phyloP scores from a whole-genome alignment of 805 yeast species.

The Maudiozyma serrabonitensis region DNA sequence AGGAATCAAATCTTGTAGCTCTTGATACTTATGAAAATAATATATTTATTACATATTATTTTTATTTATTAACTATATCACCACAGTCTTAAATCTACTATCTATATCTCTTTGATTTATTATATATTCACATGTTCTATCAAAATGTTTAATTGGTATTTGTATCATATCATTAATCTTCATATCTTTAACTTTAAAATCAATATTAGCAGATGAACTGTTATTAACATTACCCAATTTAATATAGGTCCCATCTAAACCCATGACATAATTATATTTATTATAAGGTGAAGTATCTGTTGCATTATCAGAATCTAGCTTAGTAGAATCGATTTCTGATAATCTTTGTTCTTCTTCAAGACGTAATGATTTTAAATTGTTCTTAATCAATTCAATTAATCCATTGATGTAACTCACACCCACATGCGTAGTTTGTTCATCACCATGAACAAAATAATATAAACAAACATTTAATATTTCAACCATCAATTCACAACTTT shows the following conservation, averaged over 20 bases:
- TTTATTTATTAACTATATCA: conserved; percentile 4
- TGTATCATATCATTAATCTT: conserved; percentile 22
- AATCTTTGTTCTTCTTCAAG: conserved; percentile 28
- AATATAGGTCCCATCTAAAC: conserved; percentile 23
- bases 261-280: conserved; percentile 10
- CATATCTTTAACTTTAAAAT: conserved; percentile 27
- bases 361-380: conserved; percentile 36
- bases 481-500: conserved; percentile 69
- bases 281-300: neutral
- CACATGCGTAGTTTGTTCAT: conserved; percentile 31
- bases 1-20: no score
- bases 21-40: no score
- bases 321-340: conserved; percentile 5
- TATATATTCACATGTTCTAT: conserved; percentile 64
- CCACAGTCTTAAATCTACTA: conserved; percentile 53
- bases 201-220: conserved; percentile 11
- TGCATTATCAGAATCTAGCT: neutral
- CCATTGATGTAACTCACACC: conserved; percentile 75
- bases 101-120: conserved; percentile 59
- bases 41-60: no score
- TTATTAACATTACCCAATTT: conserved; percentile 9
- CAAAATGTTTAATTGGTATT: conserved; percentile 40
- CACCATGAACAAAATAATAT: conserved; percentile 55
- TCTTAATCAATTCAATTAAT: conserved; percentile 68
- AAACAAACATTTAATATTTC: conserved; percentile 83